Evolutionary conservation across 495 filamentous ascomycete genomes (phyloP).

Genomic region (Podospora tetraspora): DNA sequence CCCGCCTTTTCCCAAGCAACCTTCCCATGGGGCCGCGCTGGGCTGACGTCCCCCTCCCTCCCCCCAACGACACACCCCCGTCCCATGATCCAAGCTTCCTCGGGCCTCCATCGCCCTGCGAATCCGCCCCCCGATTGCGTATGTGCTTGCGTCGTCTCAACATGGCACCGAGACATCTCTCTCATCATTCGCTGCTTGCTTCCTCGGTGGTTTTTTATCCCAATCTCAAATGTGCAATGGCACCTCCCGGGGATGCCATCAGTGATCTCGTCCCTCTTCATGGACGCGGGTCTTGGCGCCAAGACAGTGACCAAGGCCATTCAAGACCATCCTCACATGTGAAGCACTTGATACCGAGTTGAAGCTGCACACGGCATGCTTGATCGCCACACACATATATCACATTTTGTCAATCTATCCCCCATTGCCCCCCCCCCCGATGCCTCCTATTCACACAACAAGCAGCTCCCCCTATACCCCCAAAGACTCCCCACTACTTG

Average conservation of each 20-base stretch:
- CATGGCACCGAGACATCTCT: neutral
- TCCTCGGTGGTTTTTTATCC: neutral
- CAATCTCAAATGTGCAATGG: conserved; percentile 2
- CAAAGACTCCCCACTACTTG: neutral
- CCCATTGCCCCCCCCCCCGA: neutral
- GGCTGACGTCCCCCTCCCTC: neutral
- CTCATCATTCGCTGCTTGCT: neutral
- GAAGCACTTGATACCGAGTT: neutral
- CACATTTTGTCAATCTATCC: neutral
- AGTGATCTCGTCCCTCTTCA: neutral
- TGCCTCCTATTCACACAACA: neutral
- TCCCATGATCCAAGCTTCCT: neutral
- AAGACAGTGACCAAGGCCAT: neutral
- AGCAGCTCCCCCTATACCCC: neutral
- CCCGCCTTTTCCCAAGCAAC: neutral
- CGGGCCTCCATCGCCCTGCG: neutral
- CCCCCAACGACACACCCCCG: too few relatives aligned
- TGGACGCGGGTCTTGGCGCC: neutral
- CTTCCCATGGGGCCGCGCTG: neutral
- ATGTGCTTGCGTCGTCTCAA: conserved; percentile 7
- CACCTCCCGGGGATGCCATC: neutral
- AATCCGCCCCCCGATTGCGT: conserved; percentile 4
- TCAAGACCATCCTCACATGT: neutral
- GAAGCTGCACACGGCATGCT: neutral
- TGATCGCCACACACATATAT: neutral